Conservation (phyloP, 2,329 filamentous ascomycete species). For the Mariannaea elegans region DNA sequence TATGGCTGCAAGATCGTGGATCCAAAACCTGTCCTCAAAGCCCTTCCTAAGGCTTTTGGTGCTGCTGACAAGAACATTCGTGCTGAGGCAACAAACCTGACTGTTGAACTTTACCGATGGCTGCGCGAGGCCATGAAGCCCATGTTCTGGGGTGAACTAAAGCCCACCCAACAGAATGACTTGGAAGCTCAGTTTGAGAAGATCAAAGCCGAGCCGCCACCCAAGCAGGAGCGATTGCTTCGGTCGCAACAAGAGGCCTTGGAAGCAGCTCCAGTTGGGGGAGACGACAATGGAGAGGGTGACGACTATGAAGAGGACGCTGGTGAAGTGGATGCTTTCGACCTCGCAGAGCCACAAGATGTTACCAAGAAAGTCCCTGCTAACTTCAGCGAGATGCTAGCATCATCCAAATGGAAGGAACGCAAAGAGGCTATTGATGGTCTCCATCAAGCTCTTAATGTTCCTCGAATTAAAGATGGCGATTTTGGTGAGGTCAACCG, state of each 20-base stretch:
- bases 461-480: constrained; percentile 90
- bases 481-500: constrained; percentile 86
- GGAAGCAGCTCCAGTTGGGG: constrained; percentile 71
- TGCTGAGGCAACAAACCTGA: constrained; percentile 89
- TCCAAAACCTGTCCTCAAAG: constrained; percentile 89
- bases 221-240: constrained; percentile 90
- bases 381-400: constrained; percentile 83
- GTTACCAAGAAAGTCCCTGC: constrained; percentile 82
- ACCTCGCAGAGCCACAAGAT: constrained; percentile 87
- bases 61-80: constrained; percentile 99
- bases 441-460: constrained; percentile 78
- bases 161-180: constrained; percentile 94
- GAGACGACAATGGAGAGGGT: constrained; percentile 65
- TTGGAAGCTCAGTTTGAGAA: constrained; percentile 94
- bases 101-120: constrained; percentile 97
- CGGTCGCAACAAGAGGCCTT: constrained; percentile 88
- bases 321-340: constrained; percentile 79
- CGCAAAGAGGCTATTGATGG: constrained; percentile 93
- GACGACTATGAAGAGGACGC: constrained; percentile 61
- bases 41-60: constrained; percentile 88
- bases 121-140: constrained; percentile 97
- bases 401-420: constrained; percentile 97
- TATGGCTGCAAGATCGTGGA: constrained; percentile 96
- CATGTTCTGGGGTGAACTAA: constrained; percentile 95
- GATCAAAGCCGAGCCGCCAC: constrained; percentile 84